A percentile compares a stretch with the other conserved stretches of the same genome.
Conservation (phyloP, 495 filamentous ascomycete genomes). For the Delitschia confertaspora region DNA sequence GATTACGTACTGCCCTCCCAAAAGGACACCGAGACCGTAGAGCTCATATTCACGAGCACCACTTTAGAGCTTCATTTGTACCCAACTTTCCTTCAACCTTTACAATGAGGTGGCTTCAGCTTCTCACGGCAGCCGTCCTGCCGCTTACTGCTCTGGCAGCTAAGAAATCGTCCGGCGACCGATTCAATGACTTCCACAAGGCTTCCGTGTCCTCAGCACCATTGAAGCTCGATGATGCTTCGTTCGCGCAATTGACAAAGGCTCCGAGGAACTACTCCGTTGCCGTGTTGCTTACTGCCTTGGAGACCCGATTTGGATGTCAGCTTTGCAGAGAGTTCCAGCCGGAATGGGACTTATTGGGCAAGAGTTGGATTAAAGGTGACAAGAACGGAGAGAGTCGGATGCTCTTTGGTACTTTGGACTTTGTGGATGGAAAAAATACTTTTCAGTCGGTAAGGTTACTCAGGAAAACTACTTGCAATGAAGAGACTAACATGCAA, state of each 20-base stretch:
- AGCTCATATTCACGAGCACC: constrained; percentile 9
- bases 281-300: constrained; percentile 76
- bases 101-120: constrained; percentile 38
- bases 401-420: constrained; percentile 74
- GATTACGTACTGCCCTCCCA: constrained; percentile 18
- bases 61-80: constrained; percentile 10
- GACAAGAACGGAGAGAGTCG: constrained; percentile 63
- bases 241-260: constrained; percentile 65
- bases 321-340: constrained; percentile 81
- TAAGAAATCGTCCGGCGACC: constrained; percentile 44
- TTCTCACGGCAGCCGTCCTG: constrained; percentile 47
- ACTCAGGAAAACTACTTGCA: not conserved
- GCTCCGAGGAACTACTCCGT: constrained; percentile 75
- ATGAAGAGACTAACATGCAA: constrained; percentile 11
- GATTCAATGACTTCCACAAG: constrained; percentile 59
- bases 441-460: constrained; percentile 76
- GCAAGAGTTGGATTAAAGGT: constrained; percentile 77
- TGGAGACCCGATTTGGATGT: constrained; percentile 79
- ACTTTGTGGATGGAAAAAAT: constrained; percentile 75
- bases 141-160: constrained; percentile 47
- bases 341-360: constrained; percentile 86
- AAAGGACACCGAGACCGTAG: constrained; percentile 12
- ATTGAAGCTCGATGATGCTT: constrained; percentile 63
- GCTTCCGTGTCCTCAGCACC: constrained; percentile 58
- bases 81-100: constrained; percentile 1